phyloP scores from a whole-genome alignment of 352 stramenopile species.

The Phytophthora aleatoria region DNA sequence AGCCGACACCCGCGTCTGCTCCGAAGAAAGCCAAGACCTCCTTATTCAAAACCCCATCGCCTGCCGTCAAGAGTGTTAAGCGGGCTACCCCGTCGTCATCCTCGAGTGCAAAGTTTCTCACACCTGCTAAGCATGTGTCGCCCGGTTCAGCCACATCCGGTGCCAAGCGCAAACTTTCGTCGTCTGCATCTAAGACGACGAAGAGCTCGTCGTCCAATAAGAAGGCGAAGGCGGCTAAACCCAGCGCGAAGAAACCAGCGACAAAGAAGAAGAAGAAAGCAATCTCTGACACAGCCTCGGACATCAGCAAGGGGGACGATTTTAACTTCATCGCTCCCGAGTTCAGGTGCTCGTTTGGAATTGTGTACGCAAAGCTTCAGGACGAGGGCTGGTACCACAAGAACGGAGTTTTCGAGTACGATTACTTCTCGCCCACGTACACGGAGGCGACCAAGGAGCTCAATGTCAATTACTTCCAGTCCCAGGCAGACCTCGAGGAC shows the following conservation, averaged over 20 bases:
- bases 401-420: slow-evolving; percentile 71
- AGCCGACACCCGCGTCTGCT: slow-evolving; percentile 16
- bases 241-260: slow-evolving; percentile 28
- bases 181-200: slow-evolving; percentile 25
- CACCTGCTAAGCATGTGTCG: slow-evolving; percentile 31
- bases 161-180: slow-evolving; percentile 37
- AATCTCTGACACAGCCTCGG: slow-evolving; percentile 7
- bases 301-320: slow-evolving; percentile 31
- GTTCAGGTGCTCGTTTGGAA: slow-evolving; percentile 73
- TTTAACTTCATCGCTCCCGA: slow-evolving; percentile 59
- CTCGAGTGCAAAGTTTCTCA: slow-evolving; percentile 27
- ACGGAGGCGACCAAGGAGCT: slow-evolving; percentile 53
- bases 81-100: slow-evolving; percentile 23
- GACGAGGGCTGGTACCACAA: slow-evolving; percentile 63
- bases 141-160: slow-evolving; percentile 12
- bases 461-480: slow-evolving; percentile 74
- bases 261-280: slow-evolving; percentile 34
- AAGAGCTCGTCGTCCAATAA: slow-evolving; percentile 31
- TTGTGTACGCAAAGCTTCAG: slow-evolving; percentile 68
- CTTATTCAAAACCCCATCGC: slow-evolving; percentile 50
- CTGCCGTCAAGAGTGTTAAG: slow-evolving; percentile 39
- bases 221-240: slow-evolving; percentile 38
- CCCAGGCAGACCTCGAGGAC: slow-evolving; percentile 54
- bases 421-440: slow-evolving; percentile 81
- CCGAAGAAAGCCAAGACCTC: slow-evolving; percentile 37